A percentile compares a stretch with the other conserved stretches of the same genome.
Evolutionary conservation across 768 basidiomycete genomes (phyloP).

Genomic region (Mrakia gelida): DNA sequence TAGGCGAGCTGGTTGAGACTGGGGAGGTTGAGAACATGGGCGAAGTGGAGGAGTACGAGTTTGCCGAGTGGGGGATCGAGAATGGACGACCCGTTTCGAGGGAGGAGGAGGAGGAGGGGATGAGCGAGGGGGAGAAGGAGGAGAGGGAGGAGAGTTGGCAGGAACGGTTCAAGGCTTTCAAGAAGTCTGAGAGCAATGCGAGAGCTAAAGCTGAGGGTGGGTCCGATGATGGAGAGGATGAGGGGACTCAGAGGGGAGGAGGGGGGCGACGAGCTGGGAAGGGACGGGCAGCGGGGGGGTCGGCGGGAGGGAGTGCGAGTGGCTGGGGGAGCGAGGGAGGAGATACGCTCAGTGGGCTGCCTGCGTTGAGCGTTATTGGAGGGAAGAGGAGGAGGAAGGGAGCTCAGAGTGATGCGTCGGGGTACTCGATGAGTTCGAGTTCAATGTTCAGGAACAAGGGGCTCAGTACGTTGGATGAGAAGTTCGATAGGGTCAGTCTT

Average conservation of each 20-base stretch:
- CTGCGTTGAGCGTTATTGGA: conserved; percentile 70
- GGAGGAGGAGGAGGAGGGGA: conserved; percentile 23
- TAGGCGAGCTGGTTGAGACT: conserved; percentile 34
- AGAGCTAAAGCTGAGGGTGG: conserved; percentile 42
- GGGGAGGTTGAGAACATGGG: conserved; percentile 32
- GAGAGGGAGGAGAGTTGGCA: conserved; percentile 57
- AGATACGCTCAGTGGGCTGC: conserved; percentile 76
- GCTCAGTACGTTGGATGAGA: conserved; percentile 80
- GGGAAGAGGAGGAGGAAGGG: conserved; percentile 64
- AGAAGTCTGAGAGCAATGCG: conserved; percentile 46
- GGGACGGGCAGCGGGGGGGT: neutral
- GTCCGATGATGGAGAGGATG: conserved; percentile 39
- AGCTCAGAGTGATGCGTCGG: conserved; percentile 68
- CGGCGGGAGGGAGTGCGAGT: neutral
- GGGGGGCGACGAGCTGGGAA: neutral
- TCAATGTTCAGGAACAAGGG: conserved; percentile 92
- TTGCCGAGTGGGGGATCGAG: conserved; percentile 54
- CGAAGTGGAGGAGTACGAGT: conserved; percentile 47
- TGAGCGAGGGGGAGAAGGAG: conserved; percentile 38
- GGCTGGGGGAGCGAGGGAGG: conserved; percentile 47
- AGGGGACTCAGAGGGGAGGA: conserved; percentile 44
- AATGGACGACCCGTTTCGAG: conserved; percentile 38
- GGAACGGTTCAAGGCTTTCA: conserved; percentile 73
- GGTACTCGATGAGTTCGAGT: conserved; percentile 95
- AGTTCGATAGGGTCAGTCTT: conserved; percentile 76